Conservation (phyloP, 192 early-diverging fungal genomes). For the Borealophlyctis nickersoniae region DNA sequence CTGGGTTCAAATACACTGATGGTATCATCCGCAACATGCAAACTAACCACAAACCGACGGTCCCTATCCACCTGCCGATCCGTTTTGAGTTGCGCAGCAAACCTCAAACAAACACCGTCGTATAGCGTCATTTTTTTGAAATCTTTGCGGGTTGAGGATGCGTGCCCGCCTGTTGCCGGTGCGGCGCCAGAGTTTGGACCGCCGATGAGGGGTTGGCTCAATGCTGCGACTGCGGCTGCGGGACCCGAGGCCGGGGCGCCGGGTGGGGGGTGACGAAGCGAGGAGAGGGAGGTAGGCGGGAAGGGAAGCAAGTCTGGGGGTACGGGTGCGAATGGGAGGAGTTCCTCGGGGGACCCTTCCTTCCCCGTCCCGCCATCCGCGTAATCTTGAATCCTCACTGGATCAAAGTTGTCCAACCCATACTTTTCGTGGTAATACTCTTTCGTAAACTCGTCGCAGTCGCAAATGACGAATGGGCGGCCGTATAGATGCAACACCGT, state of each 20-base stretch:
- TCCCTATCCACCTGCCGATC: conserved; percentile 49
- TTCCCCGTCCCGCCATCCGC: conserved; percentile 20
- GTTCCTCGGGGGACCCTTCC: neutral
- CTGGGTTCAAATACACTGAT: conserved; percentile 60
- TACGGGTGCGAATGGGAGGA: neutral
- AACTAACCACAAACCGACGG: conserved; percentile 54
- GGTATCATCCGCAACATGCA: conserved; percentile 53
- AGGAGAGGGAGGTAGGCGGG: neutral
- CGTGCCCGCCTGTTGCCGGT: too few relatives aligned
- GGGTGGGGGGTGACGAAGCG: neutral
- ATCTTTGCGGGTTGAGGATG: conserved; percentile 44
- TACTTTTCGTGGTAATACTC: conserved; percentile 53
- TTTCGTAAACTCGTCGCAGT: conserved; percentile 61
- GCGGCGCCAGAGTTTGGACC: too few relatives aligned
- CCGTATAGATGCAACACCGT: conserved; percentile 55
- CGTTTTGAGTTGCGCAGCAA: conserved; percentile 37
- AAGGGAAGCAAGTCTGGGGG: neutral
- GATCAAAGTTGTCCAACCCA: conserved; percentile 49
- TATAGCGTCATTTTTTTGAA: conserved; percentile 43
- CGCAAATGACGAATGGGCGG: conserved; percentile 57
- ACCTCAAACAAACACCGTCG: conserved; percentile 47
- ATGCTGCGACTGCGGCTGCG: conserved; percentile 16
- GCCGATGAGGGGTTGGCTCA: conserved; percentile 24
- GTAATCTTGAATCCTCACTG: conserved; percentile 48
- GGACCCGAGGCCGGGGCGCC: neutral